Percentiles rank a stretch among this genome's conserved stretches.
These are phyloP conservation scores for Geotrichum carabidarum DNA, from an alignment of 1,139 yeast species.

Conservation along the genomic window DNA sequence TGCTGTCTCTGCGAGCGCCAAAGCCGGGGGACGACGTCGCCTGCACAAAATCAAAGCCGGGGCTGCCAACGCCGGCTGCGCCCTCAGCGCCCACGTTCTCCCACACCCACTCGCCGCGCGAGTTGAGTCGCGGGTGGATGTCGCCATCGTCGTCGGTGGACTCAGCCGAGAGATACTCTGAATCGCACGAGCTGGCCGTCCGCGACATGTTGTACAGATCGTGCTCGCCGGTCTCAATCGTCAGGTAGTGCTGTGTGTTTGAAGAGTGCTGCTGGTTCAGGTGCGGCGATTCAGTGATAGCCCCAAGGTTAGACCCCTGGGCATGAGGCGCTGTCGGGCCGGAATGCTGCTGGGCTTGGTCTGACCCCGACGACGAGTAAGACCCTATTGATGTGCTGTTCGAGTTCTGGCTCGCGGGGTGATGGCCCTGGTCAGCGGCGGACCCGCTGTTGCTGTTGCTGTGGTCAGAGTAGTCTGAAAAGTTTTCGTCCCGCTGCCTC, in stretches of 20 bases:
- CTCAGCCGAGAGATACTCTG: slow-evolving; percentile 19
- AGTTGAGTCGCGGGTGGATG: slow-evolving; percentile 35
- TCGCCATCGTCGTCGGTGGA: slow-evolving; percentile 24
- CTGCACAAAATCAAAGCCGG: slow-evolving; percentile 10
- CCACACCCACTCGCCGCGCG: slow-evolving; percentile 36
- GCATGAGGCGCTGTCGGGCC: slow-evolving; percentile 16
- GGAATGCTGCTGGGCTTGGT: slow-evolving; percentile 5
- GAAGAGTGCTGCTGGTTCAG: background rate
- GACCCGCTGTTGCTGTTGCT: background rate
- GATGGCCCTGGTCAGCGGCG: no score
- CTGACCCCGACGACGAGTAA: slow-evolving; percentile 18
- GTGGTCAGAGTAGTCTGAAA: slow-evolving; percentile 8
- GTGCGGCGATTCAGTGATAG: slow-evolving; percentile 14
- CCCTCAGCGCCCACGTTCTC: slow-evolving; percentile 20
- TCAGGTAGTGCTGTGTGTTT: slow-evolving; percentile 16
- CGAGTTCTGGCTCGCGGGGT: slow-evolving; percentile 4
- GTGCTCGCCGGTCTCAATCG: slow-evolving; percentile 20
- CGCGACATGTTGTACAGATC: slow-evolving; percentile 19
- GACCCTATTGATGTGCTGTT: slow-evolving; percentile 18
- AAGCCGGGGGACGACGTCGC: background rate
- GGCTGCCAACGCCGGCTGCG: no score
- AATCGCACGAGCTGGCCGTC: slow-evolving; percentile 28
- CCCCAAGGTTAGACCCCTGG: slow-evolving; percentile 7
- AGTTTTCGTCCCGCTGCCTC: slow-evolving; percentile 6
- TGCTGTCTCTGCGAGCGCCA: slow-evolving; percentile 5